phyloP scores from a whole-genome alignment of 2,329 filamentous ascomycete genomes.

The Periconia macrospinosa region DNA sequence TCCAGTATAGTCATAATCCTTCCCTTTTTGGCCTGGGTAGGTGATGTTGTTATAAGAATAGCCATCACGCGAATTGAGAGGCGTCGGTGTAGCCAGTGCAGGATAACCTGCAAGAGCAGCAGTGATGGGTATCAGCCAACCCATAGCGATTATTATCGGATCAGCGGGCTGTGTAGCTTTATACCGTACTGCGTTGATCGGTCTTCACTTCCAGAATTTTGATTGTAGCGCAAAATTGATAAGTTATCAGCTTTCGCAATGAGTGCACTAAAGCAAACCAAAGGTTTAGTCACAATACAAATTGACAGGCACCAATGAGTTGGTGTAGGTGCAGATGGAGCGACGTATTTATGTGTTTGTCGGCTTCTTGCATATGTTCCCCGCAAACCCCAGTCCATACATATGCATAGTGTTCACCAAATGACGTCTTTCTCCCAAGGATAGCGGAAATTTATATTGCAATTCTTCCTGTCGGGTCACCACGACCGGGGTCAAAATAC shows the following conservation, averaged over 20 bases:
- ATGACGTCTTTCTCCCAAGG: not conserved
- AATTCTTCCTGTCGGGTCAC: not conserved
- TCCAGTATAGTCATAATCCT: conserved; percentile 19
- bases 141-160: not conserved
- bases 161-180: too few species aligned
- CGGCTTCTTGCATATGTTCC: not conserved
- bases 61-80: conserved; percentile 1
- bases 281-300: too few species aligned
- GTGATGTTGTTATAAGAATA: conserved; percentile 8
- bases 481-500: not conserved
- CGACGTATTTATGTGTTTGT: not conserved
- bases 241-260: too few species aligned
- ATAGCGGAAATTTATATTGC: not conserved
- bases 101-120: not conserved
- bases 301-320: too few species aligned
- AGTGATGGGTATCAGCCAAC: not conserved
- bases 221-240: too few species aligned
- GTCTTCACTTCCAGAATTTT: too few species aligned
- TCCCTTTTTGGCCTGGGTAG: conserved; percentile 20
- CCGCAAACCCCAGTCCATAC: not conserved
- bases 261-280: too few species aligned
- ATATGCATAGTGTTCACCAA: not conserved
- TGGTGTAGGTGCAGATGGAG: too few species aligned
- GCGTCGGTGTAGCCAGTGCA: not conserved
- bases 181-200: too few species aligned